Evolutionary conservation across 371 early-diverging fungal genomes (phyloP).

Genomic region (Dipsacomyces acuminosporus): DNA sequence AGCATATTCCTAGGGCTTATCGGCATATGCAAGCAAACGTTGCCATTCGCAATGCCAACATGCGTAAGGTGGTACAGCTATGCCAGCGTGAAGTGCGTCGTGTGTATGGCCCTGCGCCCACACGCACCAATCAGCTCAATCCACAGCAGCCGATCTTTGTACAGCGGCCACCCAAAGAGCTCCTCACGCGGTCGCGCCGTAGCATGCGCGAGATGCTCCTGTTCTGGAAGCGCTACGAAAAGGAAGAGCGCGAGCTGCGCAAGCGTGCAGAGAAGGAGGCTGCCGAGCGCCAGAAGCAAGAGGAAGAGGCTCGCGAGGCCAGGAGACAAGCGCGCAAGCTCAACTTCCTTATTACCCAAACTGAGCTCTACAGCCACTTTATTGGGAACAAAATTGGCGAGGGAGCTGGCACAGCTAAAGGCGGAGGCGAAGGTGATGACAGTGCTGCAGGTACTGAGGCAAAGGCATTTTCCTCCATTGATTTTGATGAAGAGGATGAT

Average conservation of each 20-base stretch:
- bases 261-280: constrained; percentile 91
- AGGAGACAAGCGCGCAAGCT: constrained; percentile 91
- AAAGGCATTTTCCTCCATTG: constrained; percentile 55
- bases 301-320: constrained; percentile 88
- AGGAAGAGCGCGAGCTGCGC: constrained; percentile 83
- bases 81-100: constrained; percentile 50
- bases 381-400: constrained; percentile 71
- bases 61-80: constrained; percentile 37
- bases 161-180: constrained; percentile 45
- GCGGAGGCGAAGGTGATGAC: background rate
- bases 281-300: constrained; percentile 69
- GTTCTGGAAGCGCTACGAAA: constrained; percentile 89
- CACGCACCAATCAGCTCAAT: constrained; percentile 28
- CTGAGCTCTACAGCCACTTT: constrained; percentile 96
- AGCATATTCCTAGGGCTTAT: constrained; percentile 44
- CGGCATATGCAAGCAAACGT: constrained; percentile 38
- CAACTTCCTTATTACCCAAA: constrained; percentile 94
- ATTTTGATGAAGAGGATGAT: constrained; percentile 79
- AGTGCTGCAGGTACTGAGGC: constrained; percentile 17
- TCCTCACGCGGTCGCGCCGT: constrained; percentile 36
- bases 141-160: constrained; percentile 20
- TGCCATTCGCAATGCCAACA: constrained; percentile 37
- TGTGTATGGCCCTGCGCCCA: constrained; percentile 23
- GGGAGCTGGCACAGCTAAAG: constrained; percentile 1
- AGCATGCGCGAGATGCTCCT: constrained; percentile 62